These are phyloP conservation scores for Pythium monospermum DNA, from an alignment of 352 stramenopile genomes.

Conservation along the genomic window DNA sequence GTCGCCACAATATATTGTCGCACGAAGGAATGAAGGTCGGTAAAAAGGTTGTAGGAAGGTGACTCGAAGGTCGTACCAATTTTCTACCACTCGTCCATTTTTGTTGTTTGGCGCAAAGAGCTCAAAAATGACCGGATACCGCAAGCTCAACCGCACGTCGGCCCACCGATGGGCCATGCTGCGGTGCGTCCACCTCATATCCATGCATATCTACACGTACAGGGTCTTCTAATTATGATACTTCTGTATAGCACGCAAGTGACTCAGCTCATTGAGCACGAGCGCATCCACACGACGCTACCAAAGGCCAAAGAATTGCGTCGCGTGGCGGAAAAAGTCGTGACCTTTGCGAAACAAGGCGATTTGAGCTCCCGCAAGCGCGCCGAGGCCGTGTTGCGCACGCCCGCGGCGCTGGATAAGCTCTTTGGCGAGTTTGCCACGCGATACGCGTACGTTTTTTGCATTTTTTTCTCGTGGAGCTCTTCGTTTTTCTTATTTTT, in stretches of 20 bases:
- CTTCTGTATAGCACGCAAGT: slow-evolving; percentile 86
- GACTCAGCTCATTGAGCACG: slow-evolving; percentile 96
- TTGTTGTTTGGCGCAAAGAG: not conserved
- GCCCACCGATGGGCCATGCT: slow-evolving; percentile 96
- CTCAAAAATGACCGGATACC: slow-evolving; percentile 75
- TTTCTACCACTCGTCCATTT: not conserved
- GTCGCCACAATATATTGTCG: slow-evolving; percentile 8
- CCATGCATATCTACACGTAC: not conserved
- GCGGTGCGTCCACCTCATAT: slow-evolving; percentile 43
- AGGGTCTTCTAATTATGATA: slow-evolving; percentile 1
- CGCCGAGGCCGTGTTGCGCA: slow-evolving; percentile 83
- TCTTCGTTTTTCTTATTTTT: too few species aligned
- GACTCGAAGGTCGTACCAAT: slow-evolving; percentile 18
- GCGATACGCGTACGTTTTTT: slow-evolving; percentile 90
- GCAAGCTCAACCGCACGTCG: slow-evolving; percentile 91
- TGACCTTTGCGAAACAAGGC: slow-evolving; percentile 92
- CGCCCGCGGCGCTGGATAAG: slow-evolving; percentile 91
- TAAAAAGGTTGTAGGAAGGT: slow-evolving; percentile 12
- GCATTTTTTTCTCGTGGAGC: too few species aligned
- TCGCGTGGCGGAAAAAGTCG: slow-evolving; percentile 92
- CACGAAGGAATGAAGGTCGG: slow-evolving; percentile 9
- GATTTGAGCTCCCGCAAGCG: slow-evolving; percentile 81
- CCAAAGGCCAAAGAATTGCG: slow-evolving; percentile 96
- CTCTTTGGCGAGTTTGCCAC: slow-evolving; percentile 95
- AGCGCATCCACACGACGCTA: slow-evolving; percentile 96